Evolutionary conservation across 768 basidiomycete species (phyloP), one percentile per base, ranked within the genome.

Genomic region (Podaxis carcinomalis): DNA sequence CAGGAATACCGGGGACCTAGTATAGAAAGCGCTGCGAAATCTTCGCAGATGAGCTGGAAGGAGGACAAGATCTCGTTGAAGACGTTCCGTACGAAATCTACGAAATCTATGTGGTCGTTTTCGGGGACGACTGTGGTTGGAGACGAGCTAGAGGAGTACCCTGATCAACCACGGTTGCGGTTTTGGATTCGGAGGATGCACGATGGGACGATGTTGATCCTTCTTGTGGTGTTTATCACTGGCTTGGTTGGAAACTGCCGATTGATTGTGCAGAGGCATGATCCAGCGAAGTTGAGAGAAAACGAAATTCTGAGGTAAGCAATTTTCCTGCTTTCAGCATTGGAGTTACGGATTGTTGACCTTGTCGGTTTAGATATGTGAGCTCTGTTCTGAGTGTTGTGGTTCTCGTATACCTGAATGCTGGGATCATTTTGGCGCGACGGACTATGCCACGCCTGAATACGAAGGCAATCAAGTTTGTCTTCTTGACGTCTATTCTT

Each of bases 111-210:
- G 39, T 51, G 57, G 50, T 51, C 57, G 3, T 51, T 51, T 32
- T 59, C 57, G 36, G 57, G 57, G 36, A 59, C 57, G 9, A 51
- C 57, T 16, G 40, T 59, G 14, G 40, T 59, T n/a, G 36, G 35
- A 19, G 37, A 59, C 11, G 50, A 52, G n/a, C 6, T 11, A 1
- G 57, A 51, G 37, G 57, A 52, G 4, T 49, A 59, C 11, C 63
- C 37, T 2, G 74, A 73, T 44, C 66, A 72, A 28, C 71, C 72
- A 9, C 64, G 65, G 5, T 64, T 65, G 36, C 68, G 74, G 10
- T 67, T 64, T 40, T 67, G 69, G 66, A 71, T 70, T 63, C 73
- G 75, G 47, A 69, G 72, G 25, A 68, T 71, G 55, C 62, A 64
- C 27, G 68, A 68, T 50, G 61, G 55, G 5, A 64, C 68, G 9